A percentile compares a stretch with the other conserved stretches of the same genome.
phyloP scores from a whole-genome alignment of 2,329 filamentous ascomycete species.

The Ophiostoma sp. region DNA sequence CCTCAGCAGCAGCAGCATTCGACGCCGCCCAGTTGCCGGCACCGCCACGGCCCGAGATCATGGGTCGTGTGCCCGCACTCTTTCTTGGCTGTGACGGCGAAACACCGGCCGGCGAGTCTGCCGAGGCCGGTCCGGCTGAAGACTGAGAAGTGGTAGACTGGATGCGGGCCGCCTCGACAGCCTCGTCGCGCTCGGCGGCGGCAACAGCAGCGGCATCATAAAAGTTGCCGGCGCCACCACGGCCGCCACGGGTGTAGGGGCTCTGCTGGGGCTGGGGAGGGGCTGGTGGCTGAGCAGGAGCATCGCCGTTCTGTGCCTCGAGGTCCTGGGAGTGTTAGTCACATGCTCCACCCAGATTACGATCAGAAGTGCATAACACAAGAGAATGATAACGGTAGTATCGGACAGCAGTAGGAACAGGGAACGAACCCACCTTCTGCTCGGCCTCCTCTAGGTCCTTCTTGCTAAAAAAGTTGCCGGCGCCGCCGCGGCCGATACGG shows the following conservation, averaged over 20 bases:
- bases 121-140: constrained; percentile 29
- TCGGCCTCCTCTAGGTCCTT: constrained; percentile 45
- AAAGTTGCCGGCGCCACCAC: constrained; percentile 60
- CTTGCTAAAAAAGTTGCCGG: constrained; percentile 56
- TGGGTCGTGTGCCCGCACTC: constrained; percentile 22
- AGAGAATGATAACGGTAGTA: no score
- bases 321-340: constrained; percentile 33
- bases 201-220: constrained; percentile 37
- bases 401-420: no score
- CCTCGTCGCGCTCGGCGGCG: constrained; percentile 34
- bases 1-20: constrained; percentile 28
- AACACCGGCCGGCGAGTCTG: constrained; percentile 24
- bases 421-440: constrained; percentile 18
- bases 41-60: constrained; percentile 48
- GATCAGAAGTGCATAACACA: no score
- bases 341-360: neutral
- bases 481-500: constrained; percentile 56
- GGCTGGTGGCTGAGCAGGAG: neutral
- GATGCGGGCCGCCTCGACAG: constrained; percentile 33
- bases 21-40: constrained; percentile 48
- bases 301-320: constrained; percentile 34
- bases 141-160: neutral
- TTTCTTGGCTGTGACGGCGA: constrained; percentile 20
- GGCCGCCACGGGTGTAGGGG: constrained; percentile 43
- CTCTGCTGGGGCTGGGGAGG: constrained; percentile 28